Evolutionary conservation across 2,329 filamentous ascomycete species (phyloP).

Genomic region (Cercospora zeina): DNA sequence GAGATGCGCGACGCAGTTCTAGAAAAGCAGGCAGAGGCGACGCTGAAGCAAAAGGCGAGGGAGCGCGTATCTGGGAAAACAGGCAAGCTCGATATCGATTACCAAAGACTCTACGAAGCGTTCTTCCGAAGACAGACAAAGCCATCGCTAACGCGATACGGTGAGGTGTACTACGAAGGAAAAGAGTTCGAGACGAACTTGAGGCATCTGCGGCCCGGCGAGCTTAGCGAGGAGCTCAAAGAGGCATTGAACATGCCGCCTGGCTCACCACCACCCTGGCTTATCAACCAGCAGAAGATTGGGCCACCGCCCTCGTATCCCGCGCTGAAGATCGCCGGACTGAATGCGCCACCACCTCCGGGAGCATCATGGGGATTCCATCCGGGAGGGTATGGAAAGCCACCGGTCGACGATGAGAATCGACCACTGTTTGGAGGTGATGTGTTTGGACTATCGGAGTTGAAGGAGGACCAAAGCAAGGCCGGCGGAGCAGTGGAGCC

Average conservation of each 20-base stretch:
- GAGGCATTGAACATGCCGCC: constrained; percentile 93
- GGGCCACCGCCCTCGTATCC: constrained; percentile 94
- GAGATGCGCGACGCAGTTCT: constrained; percentile 97
- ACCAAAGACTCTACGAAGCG: constrained; percentile 95
- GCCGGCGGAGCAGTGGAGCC: constrained; percentile 67
- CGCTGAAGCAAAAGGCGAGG: constrained; percentile 90
- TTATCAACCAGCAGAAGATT: constrained; percentile 93
- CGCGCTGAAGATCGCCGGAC: constrained; percentile 87
- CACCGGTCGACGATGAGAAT: constrained; percentile 90
- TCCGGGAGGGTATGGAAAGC: constrained; percentile 93
- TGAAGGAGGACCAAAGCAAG: constrained; percentile 56
- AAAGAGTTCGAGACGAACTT: constrained; percentile 97
- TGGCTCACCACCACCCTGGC: constrained; percentile 90
- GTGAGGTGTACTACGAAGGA: constrained; percentile 99
- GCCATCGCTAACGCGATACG: constrained; percentile 87
- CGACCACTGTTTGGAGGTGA: constrained; percentile 90
- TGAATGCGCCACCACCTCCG: constrained; percentile 88
- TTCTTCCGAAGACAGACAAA: constrained; percentile 99
- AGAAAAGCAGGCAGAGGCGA: constrained; percentile 91
- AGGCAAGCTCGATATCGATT: constrained; percentile 96
- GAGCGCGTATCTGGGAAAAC: constrained; percentile 94
- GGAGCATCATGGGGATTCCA: constrained; percentile 94
- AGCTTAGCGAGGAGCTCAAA: constrained; percentile 83
- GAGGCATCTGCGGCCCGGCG: constrained; percentile 83
- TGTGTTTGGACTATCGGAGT: constrained; percentile 74